Evolutionary conservation across 108 stramenopile species (phyloP), one percentile per base, ranked within the genome.

Genomic region (Cyclotella cryptica): DNA sequence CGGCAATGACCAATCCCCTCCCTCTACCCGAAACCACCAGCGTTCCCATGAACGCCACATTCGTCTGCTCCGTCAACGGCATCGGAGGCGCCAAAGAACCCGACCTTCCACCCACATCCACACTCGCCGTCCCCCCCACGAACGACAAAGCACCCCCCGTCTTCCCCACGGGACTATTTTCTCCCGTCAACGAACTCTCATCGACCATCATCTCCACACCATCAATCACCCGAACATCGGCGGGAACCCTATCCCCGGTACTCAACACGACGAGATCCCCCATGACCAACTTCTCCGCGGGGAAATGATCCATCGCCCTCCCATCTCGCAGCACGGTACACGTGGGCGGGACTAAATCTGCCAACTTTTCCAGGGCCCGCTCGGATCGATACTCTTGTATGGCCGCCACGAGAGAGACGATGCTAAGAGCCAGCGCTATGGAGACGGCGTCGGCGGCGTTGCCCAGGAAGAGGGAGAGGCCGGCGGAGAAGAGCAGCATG

Each of bases 331-430:
- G 61, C 5, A 95, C 96, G 3, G 92, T 90, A 66, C 95, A 93
- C 0, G 80, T 89, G 15, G 92, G 97, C 7, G 98, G 94, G 24
- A 97, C 94, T 13, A 98, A 63, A 78, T 93, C 77, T 51, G 79
- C 83, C 27, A 99, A 84, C 63, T 97, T 95, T 69, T 98, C 95
- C 13, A 98, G 69, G 14, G 94, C 94, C 58, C 87, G 55, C 84
- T 98, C 98, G 18, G 90, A 90, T 63, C 96, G 78, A 76, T 96
- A 96, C 80, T 98, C 98, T 81, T 99, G 98, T 43, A 98, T 80
- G 30, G 97, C 97, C 0, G 98, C 98, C 10, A 99, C 97, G 61
- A 97, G 67, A 11, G 87, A 86, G 1, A 98, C 98, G 71, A 98
- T 98, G 58, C 92, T 59, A 47, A 99, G 74, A 44, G 98, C 98